Conservation (phyloP, 2,329 filamentous ascomycete genomes). For the Neonectria magnoliae region DNA sequence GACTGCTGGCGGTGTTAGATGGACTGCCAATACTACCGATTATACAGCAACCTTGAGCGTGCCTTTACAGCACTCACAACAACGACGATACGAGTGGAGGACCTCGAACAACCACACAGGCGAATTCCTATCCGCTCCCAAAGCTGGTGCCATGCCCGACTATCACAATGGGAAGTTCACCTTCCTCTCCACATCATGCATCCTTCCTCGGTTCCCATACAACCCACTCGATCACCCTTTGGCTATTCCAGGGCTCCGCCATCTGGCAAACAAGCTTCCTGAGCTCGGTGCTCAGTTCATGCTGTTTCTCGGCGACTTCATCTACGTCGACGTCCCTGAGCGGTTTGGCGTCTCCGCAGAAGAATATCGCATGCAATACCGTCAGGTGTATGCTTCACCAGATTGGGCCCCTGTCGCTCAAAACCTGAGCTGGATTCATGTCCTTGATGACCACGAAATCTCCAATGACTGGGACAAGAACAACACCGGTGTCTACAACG, state of each 20-base stretch:
- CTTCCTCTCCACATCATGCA: conserved; percentile 92
- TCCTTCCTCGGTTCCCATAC: conserved; percentile 92
- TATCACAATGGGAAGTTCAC: conserved; percentile 78
- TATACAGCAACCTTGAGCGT: conserved; percentile 80
- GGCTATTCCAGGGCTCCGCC: conserved; percentile 80
- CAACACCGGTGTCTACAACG: conserved; percentile 79
- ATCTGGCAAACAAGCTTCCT: conserved; percentile 78
- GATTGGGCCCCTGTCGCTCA: conserved; percentile 83
- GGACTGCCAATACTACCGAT: conserved; percentile 80
- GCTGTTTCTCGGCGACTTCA: conserved; percentile 88
- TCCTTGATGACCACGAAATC: conserved; percentile 97
- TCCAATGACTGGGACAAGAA: conserved; percentile 91
- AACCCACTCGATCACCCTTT: conserved; percentile 84
- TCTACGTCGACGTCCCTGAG: conserved; percentile 88
- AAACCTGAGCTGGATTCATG: conserved; percentile 96
- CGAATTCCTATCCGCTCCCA: conserved; percentile 81
- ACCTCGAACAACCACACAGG: conserved; percentile 90
- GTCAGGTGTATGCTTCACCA: conserved; percentile 93
- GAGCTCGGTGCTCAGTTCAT: conserved; percentile 79
- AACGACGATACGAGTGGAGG: conserved; percentile 82
- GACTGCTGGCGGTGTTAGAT: conserved; percentile 69
- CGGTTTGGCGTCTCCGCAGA: conserved; percentile 77
- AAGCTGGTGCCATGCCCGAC: conserved; percentile 69
- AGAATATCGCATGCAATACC: conserved; percentile 90
- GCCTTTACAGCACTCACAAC: conserved; percentile 69